phyloP scores from a whole-genome alignment of 2,329 filamentous ascomycete species.

The Sporothrix pallida region DNA sequence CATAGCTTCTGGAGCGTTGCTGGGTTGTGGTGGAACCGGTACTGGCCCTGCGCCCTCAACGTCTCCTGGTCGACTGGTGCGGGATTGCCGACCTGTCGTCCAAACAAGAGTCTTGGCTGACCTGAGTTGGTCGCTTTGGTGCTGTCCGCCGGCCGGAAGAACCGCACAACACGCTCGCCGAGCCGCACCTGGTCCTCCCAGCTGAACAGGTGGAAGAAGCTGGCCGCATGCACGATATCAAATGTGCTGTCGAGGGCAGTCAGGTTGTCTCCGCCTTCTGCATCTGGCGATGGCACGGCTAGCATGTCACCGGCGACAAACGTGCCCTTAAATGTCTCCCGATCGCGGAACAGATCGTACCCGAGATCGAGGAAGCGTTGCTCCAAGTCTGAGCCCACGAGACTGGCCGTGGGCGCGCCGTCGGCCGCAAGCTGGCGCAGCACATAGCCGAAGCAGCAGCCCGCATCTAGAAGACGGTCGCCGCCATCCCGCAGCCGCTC shows the following conservation, averaged over 20 bases:
- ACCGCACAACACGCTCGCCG: slow-evolving; percentile 40
- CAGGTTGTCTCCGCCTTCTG: slow-evolving; percentile 34
- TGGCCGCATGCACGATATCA: slow-evolving; percentile 43
- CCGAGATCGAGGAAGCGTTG: slow-evolving; percentile 45
- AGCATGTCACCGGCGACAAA: slow-evolving; percentile 43
- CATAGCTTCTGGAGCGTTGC: slow-evolving; percentile 51
- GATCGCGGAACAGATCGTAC: slow-evolving; percentile 46
- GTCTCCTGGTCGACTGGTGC: slow-evolving; percentile 35
- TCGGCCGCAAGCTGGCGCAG: slow-evolving; percentile 51
- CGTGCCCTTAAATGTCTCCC: slow-evolving; percentile 36
- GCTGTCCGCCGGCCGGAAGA: slow-evolving; percentile 38
- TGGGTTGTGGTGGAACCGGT: slow-evolving; percentile 50
- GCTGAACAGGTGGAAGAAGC: slow-evolving; percentile 45
- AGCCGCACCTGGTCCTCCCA: slow-evolving; percentile 42
- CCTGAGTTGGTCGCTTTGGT: slow-evolving; percentile 9
- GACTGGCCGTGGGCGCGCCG: slow-evolving; percentile 48
- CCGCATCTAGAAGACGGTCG: slow-evolving; percentile 48
- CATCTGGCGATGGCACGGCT: slow-evolving; percentile 8
- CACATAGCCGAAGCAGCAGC: slow-evolving; percentile 54
- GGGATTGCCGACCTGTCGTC: slow-evolving; percentile 42
- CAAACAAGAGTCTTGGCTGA: slow-evolving; percentile 40
- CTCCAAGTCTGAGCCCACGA: slow-evolving; percentile 49
- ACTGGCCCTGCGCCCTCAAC: slow-evolving; percentile 37
- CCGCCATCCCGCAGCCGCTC: slow-evolving; percentile 41
- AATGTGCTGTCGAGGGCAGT: slow-evolving; percentile 39